Evolutionary conservation across 352 stramenopile genomes (phyloP).

Genomic region (Peronospora tabacina): DNA sequence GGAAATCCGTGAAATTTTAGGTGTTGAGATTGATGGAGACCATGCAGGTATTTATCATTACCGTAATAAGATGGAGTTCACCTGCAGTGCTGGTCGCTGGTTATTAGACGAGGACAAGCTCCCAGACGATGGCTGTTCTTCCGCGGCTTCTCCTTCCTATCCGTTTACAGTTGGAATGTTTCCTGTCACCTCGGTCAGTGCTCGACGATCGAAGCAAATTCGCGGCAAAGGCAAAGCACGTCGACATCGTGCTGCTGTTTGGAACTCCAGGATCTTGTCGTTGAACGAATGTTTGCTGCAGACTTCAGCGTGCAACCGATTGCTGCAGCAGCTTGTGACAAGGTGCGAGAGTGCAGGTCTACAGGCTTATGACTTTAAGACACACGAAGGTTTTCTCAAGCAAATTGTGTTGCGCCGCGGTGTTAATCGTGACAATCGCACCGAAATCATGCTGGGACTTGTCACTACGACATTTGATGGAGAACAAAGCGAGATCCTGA

Average conservation of each 20-base stretch:
- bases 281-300: slow-evolving; percentile 58
- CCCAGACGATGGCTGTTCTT: background rate
- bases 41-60: slow-evolving; percentile 34
- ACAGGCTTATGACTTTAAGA: slow-evolving; percentile 52
- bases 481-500: slow-evolving; percentile 28
- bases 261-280: slow-evolving; percentile 60
- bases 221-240: slow-evolving; percentile 28
- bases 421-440: slow-evolving; percentile 11
- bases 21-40: slow-evolving; percentile 11
- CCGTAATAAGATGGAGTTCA: slow-evolving; percentile 84
- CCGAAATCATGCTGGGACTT: slow-evolving; percentile 60
- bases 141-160: slow-evolving; percentile 3
- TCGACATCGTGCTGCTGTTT: slow-evolving; percentile 25
- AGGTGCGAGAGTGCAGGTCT: slow-evolving; percentile 28
- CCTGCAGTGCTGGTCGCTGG: slow-evolving; percentile 67
- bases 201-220: slow-evolving; percentile 32
- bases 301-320: slow-evolving; percentile 28
- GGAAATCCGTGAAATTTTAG: slow-evolving; percentile 37
- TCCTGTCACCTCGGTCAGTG: slow-evolving; percentile 40
- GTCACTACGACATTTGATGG: slow-evolving; percentile 45
- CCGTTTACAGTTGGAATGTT: slow-evolving; percentile 71
- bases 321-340: slow-evolving; percentile 33
- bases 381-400: slow-evolving; percentile 54
- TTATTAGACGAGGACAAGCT: slow-evolving; percentile 42
- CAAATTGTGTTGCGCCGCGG: slow-evolving; percentile 59